Percentiles rank a stretch among this genome's conserved stretches.
Evolutionary conservation across 2,329 filamentous ascomycete genomes (phyloP).

Genomic region (Beauveria medogensis): DNA sequence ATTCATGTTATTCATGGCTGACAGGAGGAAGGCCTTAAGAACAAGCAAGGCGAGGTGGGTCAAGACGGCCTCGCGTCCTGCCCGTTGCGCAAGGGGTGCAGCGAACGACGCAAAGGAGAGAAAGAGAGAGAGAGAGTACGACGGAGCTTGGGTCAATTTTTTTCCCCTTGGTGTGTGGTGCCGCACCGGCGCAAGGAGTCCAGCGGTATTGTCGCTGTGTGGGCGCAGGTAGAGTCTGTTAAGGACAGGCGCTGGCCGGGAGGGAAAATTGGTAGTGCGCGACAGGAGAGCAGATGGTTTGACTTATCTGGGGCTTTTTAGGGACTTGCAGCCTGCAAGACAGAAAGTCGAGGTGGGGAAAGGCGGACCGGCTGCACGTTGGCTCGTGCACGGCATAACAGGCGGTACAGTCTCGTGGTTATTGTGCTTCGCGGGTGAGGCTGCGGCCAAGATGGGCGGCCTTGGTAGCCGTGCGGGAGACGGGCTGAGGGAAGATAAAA

Average conservation of each 20-base stretch:
- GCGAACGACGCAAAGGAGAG: not conserved
- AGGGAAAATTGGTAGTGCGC: conserved; percentile 36
- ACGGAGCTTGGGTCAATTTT: too few relatives aligned
- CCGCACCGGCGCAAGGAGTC: not conserved
- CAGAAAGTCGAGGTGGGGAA: not conserved
- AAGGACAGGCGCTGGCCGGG: conserved; percentile 26
- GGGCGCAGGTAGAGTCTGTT: conserved; percentile 25
- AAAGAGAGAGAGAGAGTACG: too few relatives aligned
- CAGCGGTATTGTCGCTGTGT: not conserved
- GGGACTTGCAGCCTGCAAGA: not conserved
- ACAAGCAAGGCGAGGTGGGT: conserved; percentile 8
- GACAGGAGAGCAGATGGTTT: conserved; percentile 16
- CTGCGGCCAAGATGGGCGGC: not conserved
- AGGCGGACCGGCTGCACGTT: conserved; percentile 14
- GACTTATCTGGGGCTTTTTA: conserved; percentile 16
- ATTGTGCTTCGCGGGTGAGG: not conserved
- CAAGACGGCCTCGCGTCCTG: not conserved
- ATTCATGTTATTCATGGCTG: conserved; percentile 44
- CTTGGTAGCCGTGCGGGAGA: not conserved
- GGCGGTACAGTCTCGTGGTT: not conserved
- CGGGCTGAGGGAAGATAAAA: not conserved
- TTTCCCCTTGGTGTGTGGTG: not conserved
- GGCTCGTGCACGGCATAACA: conserved; percentile 21
- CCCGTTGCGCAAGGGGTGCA: not conserved
- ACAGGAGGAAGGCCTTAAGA: not conserved